phyloP scores from a whole-genome alignment of 75 land plant species.

The Larix kaempferi region DNA sequence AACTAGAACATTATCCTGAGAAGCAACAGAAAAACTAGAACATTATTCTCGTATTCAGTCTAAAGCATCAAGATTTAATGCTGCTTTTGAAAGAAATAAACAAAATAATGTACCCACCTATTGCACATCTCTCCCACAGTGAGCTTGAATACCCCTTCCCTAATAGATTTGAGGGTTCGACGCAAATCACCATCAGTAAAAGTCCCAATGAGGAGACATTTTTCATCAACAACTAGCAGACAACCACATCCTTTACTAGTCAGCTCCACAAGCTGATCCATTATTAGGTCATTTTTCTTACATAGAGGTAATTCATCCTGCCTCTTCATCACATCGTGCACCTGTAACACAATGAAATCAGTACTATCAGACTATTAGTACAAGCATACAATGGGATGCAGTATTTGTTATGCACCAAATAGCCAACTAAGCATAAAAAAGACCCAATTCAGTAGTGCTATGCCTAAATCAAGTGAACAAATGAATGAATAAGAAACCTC shows the following conservation, averaged over 20 bases:
- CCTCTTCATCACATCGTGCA: conserved; percentile 95
- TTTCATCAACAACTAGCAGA: conserved; percentile 79
- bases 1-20: background rate
- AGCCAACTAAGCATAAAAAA: no score
- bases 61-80: background rate
- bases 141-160: conserved; percentile 85
- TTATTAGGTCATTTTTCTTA: conserved; percentile 79
- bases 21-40: no score
- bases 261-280: conserved; percentile 94
- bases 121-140: conserved; percentile 93
- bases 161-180: conserved; percentile 83
- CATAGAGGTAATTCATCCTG: conserved; percentile 82
- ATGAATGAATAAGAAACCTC: no score
- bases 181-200: conserved; percentile 99
- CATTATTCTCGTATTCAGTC: background rate
- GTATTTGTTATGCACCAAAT: no score
- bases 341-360: conserved; percentile 40
- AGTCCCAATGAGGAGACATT: conserved; percentile 74
- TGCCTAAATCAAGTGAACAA: no score
- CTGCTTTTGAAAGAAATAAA: no score
- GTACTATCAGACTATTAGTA: background rate
- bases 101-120: conserved; percentile 44
- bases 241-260: conserved; percentile 98
- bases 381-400: no score
- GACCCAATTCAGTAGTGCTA: no score